Evolutionary conservation across 2,329 filamentous ascomycete species (phyloP), one percentile per base, ranked within the genome.

Genomic region (Teratosphaeria gauchensis): DNA sequence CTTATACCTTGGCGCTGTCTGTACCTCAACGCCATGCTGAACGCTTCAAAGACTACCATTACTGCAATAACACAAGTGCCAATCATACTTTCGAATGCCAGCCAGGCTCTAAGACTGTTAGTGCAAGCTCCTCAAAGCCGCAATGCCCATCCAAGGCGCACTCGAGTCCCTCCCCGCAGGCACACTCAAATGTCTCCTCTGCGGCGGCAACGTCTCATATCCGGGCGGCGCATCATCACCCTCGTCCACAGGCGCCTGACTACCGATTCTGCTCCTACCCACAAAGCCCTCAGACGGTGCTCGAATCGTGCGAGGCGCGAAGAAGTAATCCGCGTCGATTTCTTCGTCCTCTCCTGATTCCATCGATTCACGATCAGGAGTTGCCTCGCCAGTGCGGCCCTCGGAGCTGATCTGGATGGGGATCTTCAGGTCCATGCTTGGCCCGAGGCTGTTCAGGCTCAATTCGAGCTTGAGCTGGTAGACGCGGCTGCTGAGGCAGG

Each of bases 401-500:
- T 60, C 57, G 28, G 59, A 61, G 21, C 73, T 74, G 60, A 80
- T 70, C 62, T 80, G 78, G 2, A 80, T 61, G 0, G 78, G 78
- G 0, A 79, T 65, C 57, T 77, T 78, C 51, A 80, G 66, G 7
- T 69, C 68, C 33, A 79, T 58, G 55, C 69, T 64, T 58, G 71
- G 72, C 0, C 79, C 77, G 0, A 79, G 78, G 64, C 30, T n/a
- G 4, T 81, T 78, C 55, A 82, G 77, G 3, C 80, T 77, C 24
- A 89, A 71, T 14, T 77, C 75, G 58, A 89, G 72, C 56, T 84
- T 80, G 14, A 90, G 77, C 3, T 76, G 71, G 69, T 90, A 89
- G 19, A 78, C 74, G 56, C 87, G 79, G n/a, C 82, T 84, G 52
- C 84, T 74, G 56, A 89, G 78, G 69, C 86, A 90, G 46, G 81